phyloP scores from a whole-genome alignment of 2,329 filamentous ascomycete species.

The Colletotrichum trifolii region DNA sequence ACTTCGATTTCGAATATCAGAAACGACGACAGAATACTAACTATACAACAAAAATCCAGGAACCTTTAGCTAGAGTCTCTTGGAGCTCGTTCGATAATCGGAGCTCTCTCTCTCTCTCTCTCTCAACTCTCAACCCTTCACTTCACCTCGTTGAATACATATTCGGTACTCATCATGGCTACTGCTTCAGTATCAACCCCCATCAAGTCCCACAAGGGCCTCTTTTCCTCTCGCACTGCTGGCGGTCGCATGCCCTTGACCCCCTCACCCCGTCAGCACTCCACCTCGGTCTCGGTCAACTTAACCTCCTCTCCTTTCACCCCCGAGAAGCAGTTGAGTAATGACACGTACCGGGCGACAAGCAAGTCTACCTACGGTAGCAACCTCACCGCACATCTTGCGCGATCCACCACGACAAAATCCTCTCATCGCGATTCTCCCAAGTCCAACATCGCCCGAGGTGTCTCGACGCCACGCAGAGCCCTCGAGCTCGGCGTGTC shows the following conservation, averaged over 20 bases:
- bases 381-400: conserved; percentile 82
- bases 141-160: conserved; percentile 51
- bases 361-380: conserved; percentile 82
- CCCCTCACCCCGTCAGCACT: conserved; percentile 81
- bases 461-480: conserved; percentile 80
- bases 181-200: conserved; percentile 85
- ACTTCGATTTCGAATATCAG: conserved; percentile 60
- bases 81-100: conserved; percentile 64
- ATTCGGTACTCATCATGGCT: conserved; percentile 74
- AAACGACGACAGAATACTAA: conserved; percentile 57
- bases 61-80: conserved; percentile 71
- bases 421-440: conserved; percentile 83
- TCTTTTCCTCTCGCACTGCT: conserved; percentile 92
- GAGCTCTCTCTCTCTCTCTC: conserved; percentile 49
- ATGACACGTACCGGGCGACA: conserved; percentile 60
- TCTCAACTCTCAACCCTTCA: conserved; percentile 59
- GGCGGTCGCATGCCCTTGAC: conserved; percentile 95
- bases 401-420: conserved; percentile 73
- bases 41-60: conserved; percentile 63
- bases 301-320: conserved; percentile 80
- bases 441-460: conserved; percentile 93
- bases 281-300: conserved; percentile 60
- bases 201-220: conserved; percentile 91
- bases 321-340: conserved; percentile 69
- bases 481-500: conserved; percentile 89